Percentiles rank a stretch among this genome's conserved stretches.
Conservation (phyloP, 2,329 filamentous ascomycete species). For the Alternaria tenuissima region DNA sequence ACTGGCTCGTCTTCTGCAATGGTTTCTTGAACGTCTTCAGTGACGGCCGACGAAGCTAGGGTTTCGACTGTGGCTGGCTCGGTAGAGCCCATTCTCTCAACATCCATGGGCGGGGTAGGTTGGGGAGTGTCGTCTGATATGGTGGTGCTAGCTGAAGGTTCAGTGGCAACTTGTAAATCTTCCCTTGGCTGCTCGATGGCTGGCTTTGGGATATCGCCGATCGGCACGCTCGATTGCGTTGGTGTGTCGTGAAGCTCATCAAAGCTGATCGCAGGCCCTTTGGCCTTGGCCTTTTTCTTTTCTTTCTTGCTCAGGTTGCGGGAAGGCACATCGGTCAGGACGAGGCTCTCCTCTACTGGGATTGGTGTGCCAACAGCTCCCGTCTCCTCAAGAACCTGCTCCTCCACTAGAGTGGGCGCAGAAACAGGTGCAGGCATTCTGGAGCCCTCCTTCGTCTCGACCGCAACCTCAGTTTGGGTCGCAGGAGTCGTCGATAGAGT, state of each 20-base stretch:
- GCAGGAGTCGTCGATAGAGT: conserved; percentile 36
- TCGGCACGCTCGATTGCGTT: neutral
- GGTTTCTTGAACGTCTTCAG: neutral
- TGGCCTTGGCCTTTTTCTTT: conserved; percentile 20
- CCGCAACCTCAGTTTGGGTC: conserved; percentile 26
- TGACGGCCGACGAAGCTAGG: neutral
- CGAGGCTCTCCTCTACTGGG: conserved; percentile 7
- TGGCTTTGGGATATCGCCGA: conserved; percentile 1
- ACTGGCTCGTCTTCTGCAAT: conserved; percentile 17
- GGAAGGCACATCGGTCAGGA: conserved; percentile 10
- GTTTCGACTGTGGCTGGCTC: neutral
- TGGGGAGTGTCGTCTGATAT: neutral
- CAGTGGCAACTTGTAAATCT: neutral
- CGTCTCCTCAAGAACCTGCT: conserved; percentile 23
- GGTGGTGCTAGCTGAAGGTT: neutral
- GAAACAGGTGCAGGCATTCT: conserved; percentile 11
- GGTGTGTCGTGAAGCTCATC: conserved; percentile 18
- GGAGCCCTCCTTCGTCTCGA: conserved; percentile 32
- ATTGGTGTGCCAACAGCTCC: conserved; percentile 15
- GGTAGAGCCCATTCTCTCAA: neutral
- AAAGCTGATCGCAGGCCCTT: conserved; percentile 10
- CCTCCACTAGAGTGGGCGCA: neutral
- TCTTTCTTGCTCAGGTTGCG: conserved; percentile 36
- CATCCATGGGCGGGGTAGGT: neutral
- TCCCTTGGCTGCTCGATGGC: conserved; percentile 1